Base-by-base conservation (phyloP, 805 yeast species). In the Yarrowia divulgata region DNA sequence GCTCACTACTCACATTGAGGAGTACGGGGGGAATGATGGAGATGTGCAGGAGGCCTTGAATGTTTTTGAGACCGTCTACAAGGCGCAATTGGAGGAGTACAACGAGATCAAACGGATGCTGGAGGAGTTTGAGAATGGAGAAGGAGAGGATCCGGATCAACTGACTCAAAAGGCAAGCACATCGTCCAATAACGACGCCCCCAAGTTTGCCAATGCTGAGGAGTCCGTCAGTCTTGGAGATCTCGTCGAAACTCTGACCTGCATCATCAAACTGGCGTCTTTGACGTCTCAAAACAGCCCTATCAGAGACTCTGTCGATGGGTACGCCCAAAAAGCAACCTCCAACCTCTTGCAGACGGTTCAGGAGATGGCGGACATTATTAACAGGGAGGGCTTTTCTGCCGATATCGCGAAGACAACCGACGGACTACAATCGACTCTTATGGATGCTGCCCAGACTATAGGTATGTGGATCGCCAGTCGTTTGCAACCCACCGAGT, bases 1-100 rank as follows among this genome's bases (percentile, higher is more conserved):
- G 14, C 55, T 74, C 54, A 70, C 68, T 12, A 74, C 74, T n/a
- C 68, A 66, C 6, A 74, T 72, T 8, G 76, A 74, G 32, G 73
- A 73, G 43, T 29, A 57, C 12, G 70, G 70, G 2, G 58, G 68
- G 1, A 40, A 29, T 1, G 69, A 57, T 4, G 19, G 46, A 14
- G 34, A 60, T 10, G 42, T 45, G 0, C 16, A 29, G 10, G 58
- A 69, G 52, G 76, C 75, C 0, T 48, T 63, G 0, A 54, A 35
- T 10, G 67, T 70, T n/a, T 72, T 74, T 55, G 70, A 70, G n/a
- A n/a, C 18, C 29, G 71, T 73, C 0, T 48, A 72, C 13, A 40
- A 42, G 45, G 54, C 68, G 7, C 75, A 74, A 64, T n/a, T 45
- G 37, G 52, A 48, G n/a, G 70, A 50, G 29, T 68, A 60, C 42